These are phyloP conservation scores for Nicotiana obtusifolia DNA, from an alignment of 257 asterid genomes.

Conservation along the genomic window DNA sequence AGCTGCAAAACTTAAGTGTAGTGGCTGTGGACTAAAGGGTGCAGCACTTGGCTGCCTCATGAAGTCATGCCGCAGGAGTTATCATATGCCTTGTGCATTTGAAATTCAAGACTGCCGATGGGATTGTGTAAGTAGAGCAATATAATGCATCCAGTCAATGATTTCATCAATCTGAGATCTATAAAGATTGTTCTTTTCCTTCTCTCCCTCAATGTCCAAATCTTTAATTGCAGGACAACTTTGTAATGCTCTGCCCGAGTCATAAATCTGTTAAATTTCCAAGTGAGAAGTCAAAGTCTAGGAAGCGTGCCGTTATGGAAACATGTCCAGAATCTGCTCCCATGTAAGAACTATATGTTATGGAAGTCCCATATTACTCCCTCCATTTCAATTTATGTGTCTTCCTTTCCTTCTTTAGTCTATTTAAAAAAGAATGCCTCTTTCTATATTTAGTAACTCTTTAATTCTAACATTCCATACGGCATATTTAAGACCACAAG, in stretches of 20 bases:
- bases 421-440: no score
- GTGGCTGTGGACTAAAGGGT: conserved; percentile 80
- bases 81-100: conserved; percentile 81
- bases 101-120: conserved; percentile 68
- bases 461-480: no score
- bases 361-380: neutral
- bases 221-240: conserved; percentile 50
- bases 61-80: conserved; percentile 74
- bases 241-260: conserved; percentile 70
- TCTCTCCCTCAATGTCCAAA: neutral
- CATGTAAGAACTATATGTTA: neutral
- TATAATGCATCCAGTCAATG: neutral
- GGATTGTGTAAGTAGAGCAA: conserved; percentile 53
- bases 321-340: neutral
- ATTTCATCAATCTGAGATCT: neutral
- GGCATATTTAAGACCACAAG: no score
- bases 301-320: conserved; percentile 26
- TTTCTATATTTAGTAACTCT: no score
- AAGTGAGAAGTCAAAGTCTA: conserved; percentile 49
- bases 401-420: no score
- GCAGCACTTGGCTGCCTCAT: conserved; percentile 93
- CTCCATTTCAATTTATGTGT: no score
- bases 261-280: conserved; percentile 76
- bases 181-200: neutral
- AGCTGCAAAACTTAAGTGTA: conserved; percentile 93